These are phyloP conservation scores for Ambrosia hybrid DNA, from an alignment of 140 eudicot species.

Conservation along the genomic window DNA sequence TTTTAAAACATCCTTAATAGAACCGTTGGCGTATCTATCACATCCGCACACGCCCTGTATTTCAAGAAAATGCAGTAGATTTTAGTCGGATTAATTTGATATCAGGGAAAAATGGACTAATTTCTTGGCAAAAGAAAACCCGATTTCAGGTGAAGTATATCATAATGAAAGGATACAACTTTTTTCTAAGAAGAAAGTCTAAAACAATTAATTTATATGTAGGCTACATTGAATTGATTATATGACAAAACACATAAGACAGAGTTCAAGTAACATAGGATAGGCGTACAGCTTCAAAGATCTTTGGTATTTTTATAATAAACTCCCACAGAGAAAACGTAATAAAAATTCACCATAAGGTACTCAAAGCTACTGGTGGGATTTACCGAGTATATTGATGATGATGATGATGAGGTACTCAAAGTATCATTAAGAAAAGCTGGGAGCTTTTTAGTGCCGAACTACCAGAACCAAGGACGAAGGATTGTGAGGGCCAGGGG, in stretches of 20 bases:
- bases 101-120: no score
- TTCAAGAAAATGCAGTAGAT: background rate
- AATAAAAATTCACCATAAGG: background rate
- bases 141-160: no score
- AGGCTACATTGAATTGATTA: no score
- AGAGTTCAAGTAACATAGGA: no score
- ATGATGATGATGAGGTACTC: background rate
- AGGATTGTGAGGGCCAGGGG: no score
- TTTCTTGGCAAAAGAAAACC: no score
- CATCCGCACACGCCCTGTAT: conserved; percentile 95
- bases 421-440: background rate
- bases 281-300: background rate
- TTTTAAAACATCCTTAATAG: conserved; percentile 66
- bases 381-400: no score
- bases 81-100: background rate
- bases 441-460: background rate
- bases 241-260: no score
- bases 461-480: no score
- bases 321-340: background rate
- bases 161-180: no score
- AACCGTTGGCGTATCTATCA: conserved; percentile 70
- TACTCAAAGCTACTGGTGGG: background rate
- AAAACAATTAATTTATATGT: no score
- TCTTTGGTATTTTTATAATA: background rate
- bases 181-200: no score